Evolutionary conservation across 2,329 filamentous ascomycete species (phyloP).

Genomic region (Fonsecaea multimorphosa): DNA sequence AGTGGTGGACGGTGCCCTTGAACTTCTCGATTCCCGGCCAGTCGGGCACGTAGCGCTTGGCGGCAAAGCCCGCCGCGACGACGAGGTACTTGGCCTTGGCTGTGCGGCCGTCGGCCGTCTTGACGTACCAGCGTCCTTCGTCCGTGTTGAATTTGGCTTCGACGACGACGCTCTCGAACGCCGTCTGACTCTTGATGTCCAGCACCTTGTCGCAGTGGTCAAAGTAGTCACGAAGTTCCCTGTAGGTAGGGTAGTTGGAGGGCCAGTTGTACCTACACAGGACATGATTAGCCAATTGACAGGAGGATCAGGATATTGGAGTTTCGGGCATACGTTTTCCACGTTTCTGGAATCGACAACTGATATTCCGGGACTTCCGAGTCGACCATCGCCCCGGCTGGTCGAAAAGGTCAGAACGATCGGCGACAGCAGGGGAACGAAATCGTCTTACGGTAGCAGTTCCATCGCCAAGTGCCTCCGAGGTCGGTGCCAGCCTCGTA

Average conservation of each 20-base stretch:
- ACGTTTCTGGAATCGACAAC: conserved; percentile 55
- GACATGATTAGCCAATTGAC: conserved; percentile 41
- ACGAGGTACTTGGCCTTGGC: conserved; percentile 55
- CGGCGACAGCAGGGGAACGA: background rate
- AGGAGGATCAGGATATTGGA: background rate
- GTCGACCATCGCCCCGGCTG: conserved; percentile 42
- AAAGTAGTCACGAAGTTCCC: conserved; percentile 52
- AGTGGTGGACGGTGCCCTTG: conserved; percentile 66
- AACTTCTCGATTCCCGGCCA: conserved; percentile 61
- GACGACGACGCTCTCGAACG: conserved; percentile 54
- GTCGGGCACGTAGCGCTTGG: conserved; percentile 63
- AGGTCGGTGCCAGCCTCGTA: conserved; percentile 60
- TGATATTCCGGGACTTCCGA: conserved; percentile 56
- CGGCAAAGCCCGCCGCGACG: conserved; percentile 58
- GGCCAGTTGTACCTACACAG: conserved; percentile 55
- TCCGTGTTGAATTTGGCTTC: conserved; percentile 50
- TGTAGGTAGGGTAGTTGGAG: conserved; percentile 52
- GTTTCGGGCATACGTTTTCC: conserved; percentile 45
- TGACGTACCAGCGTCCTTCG: conserved; percentile 52
- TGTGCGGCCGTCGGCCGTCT: conserved; percentile 49
- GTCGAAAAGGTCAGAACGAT: background rate
- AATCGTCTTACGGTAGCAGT: conserved; percentile 41
- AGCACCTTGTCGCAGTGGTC: conserved; percentile 49
- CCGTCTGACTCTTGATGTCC: conserved; percentile 53
- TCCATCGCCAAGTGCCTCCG: conserved; percentile 49